Evolutionary conservation across 495 filamentous ascomycete species (phyloP), one percentile per base, ranked within the genome.

Genomic region (Friedmanniomyces simplex): DNA sequence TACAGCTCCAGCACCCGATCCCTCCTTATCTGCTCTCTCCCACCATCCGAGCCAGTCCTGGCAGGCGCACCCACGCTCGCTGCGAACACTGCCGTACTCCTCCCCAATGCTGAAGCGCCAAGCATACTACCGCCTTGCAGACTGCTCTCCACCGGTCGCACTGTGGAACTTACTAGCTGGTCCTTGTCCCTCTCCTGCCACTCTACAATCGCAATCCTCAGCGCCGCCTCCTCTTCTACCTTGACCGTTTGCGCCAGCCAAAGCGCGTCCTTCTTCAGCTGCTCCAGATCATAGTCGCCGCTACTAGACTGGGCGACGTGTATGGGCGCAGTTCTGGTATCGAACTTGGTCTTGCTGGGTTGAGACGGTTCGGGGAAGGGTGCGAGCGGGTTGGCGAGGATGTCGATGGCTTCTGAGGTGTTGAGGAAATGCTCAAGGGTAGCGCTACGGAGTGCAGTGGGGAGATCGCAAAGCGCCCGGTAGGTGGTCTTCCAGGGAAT

Each of bases 301-400:
- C 82, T 81, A 22, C 81, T 72, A 10, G 80, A 79, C 5, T 87
- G 85, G 24, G 86, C 79, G 45, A 90, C 83, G 68, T 95, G 85
- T 52, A 96, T 94, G n/a, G 91, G 83, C 18, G 91, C 85, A 1
- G 89, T 96, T 70, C 83, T 91, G 41, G 84, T 89, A 54, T 91
- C 87, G 67, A 95, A 95, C 24, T 81, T 82, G 45, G 76, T 68
- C 68, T 85, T 91, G 64, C 78, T 82, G 57, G 74, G 61, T 46
- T 76, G 80, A 22, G 48, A 14, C 59, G 68, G 83, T 1, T 76
- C 62, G 49, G 77, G 71, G 68, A 87, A 91, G 47, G 81, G 79
- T 52, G 72, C 79, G 68, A 81, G 71, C 50, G 84, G 82, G 45
- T 78, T 73, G 57, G 81, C 76, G 64, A 96, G 76, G 55, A 88